Percentiles rank a stretch among this genome's conserved stretches.
Evolutionary conservation across 2,329 filamentous ascomycete genomes (phyloP).

Genomic region (Talaromyces sp.): DNA sequence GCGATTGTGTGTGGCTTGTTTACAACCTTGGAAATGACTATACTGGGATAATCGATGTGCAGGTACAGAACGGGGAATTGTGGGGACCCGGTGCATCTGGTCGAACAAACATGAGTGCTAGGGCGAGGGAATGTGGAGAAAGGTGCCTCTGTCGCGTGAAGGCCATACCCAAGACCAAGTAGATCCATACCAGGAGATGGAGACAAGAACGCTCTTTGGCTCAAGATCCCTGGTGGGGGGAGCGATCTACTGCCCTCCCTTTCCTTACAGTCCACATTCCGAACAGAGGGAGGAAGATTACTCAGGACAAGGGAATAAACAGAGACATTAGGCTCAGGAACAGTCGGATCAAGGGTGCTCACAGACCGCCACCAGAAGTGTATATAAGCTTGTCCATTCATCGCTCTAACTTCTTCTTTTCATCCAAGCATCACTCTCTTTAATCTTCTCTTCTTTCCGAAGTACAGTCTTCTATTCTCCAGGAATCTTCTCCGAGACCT

Average conservation of each 20-base stretch:
- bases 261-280: slow-evolving; percentile 38
- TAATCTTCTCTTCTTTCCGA: slow-evolving; percentile 27
- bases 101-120: neutral
- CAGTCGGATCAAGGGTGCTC: slow-evolving; percentile 11
- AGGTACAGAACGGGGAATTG: neutral
- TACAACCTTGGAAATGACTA: neutral
- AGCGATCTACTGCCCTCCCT: slow-evolving; percentile 17
- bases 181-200: slow-evolving; percentile 31
- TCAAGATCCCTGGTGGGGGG: slow-evolving; percentile 12
- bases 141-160: slow-evolving; percentile 14
- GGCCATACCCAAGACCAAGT: slow-evolving; percentile 8
- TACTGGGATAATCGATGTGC: neutral
- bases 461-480: slow-evolving; percentile 31
- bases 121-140: slow-evolving; percentile 17
- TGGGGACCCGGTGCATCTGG: neutral
- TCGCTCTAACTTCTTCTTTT: slow-evolving; percentile 23
- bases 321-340: slow-evolving; percentile 7
- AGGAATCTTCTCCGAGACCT: slow-evolving; percentile 20
- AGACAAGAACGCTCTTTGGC: slow-evolving; percentile 10
- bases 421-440: slow-evolving; percentile 38
- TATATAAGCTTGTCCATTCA: slow-evolving; percentile 36
- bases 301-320: slow-evolving; percentile 11
- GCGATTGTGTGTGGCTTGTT: neutral
- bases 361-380: slow-evolving; percentile 27
- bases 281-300: slow-evolving; percentile 20